phyloP scores from a whole-genome alignment of 179 eudicot species.

The Pouteria campechiana region DNA sequence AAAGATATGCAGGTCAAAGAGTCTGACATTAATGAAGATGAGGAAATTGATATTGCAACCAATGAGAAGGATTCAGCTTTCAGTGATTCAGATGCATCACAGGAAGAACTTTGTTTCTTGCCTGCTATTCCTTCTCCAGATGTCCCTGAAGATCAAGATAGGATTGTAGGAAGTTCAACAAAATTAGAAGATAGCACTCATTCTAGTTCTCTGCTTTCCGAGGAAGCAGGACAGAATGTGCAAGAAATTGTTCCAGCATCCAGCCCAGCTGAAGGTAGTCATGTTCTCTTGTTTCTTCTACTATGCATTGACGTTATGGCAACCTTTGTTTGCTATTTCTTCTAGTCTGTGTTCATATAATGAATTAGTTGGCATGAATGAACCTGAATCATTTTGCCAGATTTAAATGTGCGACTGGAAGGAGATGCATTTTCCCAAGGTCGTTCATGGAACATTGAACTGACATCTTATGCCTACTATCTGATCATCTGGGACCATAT shows the following conservation, averaged over 20 bases:
- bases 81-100: slow-evolving; percentile 88
- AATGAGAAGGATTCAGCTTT: slow-evolving; percentile 65
- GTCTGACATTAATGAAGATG: slow-evolving; percentile 60
- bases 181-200: slow-evolving; percentile 46
- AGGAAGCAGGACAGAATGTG: slow-evolving; percentile 55
- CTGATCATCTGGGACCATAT: too few relatives aligned
- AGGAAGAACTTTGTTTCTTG: slow-evolving; percentile 74
- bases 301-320: too few relatives aligned
- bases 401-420: not conserved
- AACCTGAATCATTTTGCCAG: not conserved
- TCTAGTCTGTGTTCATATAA: too few relatives aligned
- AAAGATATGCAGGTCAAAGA: slow-evolving; percentile 55
- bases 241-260: slow-evolving; percentile 41
- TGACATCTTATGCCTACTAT: too few relatives aligned
- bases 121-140: slow-evolving; percentile 71
- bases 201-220: slow-evolving; percentile 66
- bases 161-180: slow-evolving; percentile 37
- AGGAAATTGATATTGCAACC: slow-evolving; percentile 73
- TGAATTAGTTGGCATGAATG: not conserved
- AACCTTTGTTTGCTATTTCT: too few relatives aligned
- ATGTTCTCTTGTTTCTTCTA: not conserved
- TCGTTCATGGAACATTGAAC: not conserved
- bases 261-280: slow-evolving; percentile 62
- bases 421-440: not conserved
- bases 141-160: slow-evolving; percentile 53